Evolutionary conservation across 2,329 filamentous ascomycete genomes (phyloP), one percentile per base, ranked within the genome.

Genomic region (Cryphonectria japonica): DNA sequence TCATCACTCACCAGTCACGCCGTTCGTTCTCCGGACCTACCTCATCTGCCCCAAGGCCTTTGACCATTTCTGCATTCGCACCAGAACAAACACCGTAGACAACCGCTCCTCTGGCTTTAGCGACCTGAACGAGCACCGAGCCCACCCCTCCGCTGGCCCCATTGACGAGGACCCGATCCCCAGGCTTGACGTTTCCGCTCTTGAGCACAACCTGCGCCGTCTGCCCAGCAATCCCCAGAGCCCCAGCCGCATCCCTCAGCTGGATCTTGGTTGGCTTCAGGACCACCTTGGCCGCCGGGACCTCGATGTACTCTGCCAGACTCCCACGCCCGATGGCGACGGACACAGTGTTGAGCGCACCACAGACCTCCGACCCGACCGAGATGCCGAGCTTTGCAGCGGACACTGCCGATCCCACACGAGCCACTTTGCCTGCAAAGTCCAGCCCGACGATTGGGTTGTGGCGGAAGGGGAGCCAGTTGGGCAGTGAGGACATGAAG

Each of bases 81-180:
- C 78, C 81, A 1, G 84, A 86, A 75, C 86, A 88, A 14, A 87
- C 81, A 0, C 78, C 86, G 0, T 82, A 82, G 1, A 88, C 81
- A 65, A 78, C 76, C 2, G 84, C 85, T 0, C 78, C 76, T 67
- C 78, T 72, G 57, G 83, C 79, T 72, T 85, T 79, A 74, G 78
- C 72, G n/a, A 85, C 81, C 77, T 87, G 85, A 63, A 86, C 77
- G 1, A 81, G 78, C 66, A 86, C 74, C 29, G 80, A 80, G 16
- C 85, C 85, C 7, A 87, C 83, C 16, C 84, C 85, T 0, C 85
- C 85, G 73, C 85, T 86, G 29, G 84, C 86, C 3, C 84, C 85
- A 73, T 86, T 85, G 4, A 87, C 78, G 63, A 87, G 74, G 50
- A 86, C 83, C 2, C 70, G 74, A 46, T 78, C 73, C 4, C 76